These are phyloP conservation scores for Takashimella koratensis DNA, from an alignment of 1,284 basidiomycete species.

Conservation along the genomic window DNA sequence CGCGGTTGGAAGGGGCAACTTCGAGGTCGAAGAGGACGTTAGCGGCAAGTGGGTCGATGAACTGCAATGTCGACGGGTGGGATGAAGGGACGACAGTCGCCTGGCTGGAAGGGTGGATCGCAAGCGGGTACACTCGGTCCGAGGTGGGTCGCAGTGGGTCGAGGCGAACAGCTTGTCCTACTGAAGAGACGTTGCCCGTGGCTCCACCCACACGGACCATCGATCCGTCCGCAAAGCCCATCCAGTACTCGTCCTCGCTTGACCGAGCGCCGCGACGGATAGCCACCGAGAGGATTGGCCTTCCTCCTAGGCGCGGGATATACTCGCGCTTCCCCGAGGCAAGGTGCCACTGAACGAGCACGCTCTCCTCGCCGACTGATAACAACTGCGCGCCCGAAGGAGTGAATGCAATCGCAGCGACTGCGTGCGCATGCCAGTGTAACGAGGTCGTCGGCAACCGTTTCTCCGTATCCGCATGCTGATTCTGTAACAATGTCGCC, in stretches of 20 bases:
- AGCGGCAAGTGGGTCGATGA: slow-evolving; percentile 72
- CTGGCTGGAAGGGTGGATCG: slow-evolving; percentile 66
- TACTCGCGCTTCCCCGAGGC: slow-evolving; percentile 82
- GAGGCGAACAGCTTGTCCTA: slow-evolving; percentile 50
- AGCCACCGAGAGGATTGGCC: slow-evolving; percentile 62
- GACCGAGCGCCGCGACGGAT: slow-evolving; percentile 57
- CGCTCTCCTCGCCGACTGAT: slow-evolving; percentile 93
- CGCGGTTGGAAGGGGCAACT: slow-evolving; percentile 86
- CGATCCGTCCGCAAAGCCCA: slow-evolving; percentile 78
- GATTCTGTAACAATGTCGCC: too few species aligned
- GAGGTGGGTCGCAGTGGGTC: slow-evolving; percentile 38
- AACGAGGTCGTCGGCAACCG: slow-evolving; percentile 69
- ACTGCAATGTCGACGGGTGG: slow-evolving; percentile 90
- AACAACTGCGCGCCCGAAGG: slow-evolving; percentile 87
- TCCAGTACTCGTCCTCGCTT: slow-evolving; percentile 79
- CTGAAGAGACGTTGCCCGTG: slow-evolving; percentile 69
- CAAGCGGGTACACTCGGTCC: slow-evolving; percentile 51
- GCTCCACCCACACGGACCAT: slow-evolving; percentile 72
- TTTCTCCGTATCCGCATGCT: slow-evolving; percentile 28
- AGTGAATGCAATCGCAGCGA: slow-evolving; percentile 85
- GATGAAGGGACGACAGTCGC: slow-evolving; percentile 85
- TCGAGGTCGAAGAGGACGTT: slow-evolving; percentile 81
- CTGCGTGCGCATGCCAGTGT: slow-evolving; percentile 97
- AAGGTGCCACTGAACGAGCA: slow-evolving; percentile 92
- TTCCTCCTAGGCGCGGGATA: slow-evolving; percentile 85